phyloP scores from a whole-genome alignment of 768 basidiomycete genomes.

The Auricularia sp. region DNA sequence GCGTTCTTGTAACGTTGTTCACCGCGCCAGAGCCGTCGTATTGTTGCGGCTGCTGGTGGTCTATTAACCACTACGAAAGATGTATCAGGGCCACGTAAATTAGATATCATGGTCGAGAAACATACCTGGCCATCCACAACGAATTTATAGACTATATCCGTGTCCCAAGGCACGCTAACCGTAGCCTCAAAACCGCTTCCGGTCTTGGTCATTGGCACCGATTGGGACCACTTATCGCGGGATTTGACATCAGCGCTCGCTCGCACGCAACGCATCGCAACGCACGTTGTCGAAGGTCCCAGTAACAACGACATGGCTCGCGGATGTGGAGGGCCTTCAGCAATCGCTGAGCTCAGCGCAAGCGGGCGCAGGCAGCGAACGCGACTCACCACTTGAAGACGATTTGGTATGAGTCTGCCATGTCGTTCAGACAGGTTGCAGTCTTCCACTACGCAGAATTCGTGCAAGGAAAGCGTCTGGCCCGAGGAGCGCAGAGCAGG shows the following conservation, averaged over 20 bases:
- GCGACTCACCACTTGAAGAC: conserved; percentile 10
- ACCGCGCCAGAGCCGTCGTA: conserved; percentile 51
- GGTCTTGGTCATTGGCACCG: conserved; percentile 42
- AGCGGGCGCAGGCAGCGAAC: not conserved
- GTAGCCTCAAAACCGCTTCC: conserved; percentile 46
- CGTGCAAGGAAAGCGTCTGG: too few relatives aligned
- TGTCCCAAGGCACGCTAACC: conserved; percentile 47
- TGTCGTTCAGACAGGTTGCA: not conserved
- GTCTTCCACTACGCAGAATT: too few relatives aligned
- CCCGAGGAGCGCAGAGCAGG: too few relatives aligned
- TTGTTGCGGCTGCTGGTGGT: conserved; percentile 48
- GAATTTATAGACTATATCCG: conserved; percentile 65
- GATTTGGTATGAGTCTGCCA: conserved; percentile 4
- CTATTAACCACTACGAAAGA: conserved; percentile 36
- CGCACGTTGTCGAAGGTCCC: conserved; percentile 68
- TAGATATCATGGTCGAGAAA: not conserved
- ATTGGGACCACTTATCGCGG: conserved; percentile 45
- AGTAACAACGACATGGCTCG: conserved; percentile 54
- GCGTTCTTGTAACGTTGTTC: conserved; percentile 49
- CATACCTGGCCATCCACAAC: conserved; percentile 50
- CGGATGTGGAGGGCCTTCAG: conserved; percentile 47
- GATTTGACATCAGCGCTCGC: conserved; percentile 7
- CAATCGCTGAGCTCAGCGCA: not conserved
- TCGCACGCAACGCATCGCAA: conserved; percentile 4
- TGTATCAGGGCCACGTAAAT: not conserved